Evolutionary conservation across 78 protist genomes (phyloP).

Genomic region (Dictyostelium firmibasis): DNA sequence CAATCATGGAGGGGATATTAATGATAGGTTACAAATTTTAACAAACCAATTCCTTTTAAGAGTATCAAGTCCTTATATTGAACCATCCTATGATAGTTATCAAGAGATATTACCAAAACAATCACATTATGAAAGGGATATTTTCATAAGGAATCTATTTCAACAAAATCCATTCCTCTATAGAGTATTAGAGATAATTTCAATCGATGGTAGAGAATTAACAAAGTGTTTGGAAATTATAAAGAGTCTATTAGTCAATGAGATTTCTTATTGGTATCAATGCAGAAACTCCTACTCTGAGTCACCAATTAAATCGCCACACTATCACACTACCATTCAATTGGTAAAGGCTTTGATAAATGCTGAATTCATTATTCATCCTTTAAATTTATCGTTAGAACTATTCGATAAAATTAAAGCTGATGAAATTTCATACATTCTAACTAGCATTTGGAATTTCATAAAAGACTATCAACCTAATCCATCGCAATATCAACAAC

Average conservation of each 20-base stretch:
- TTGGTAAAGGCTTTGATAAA: slow-evolving; percentile 20
- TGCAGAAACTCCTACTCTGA: background rate
- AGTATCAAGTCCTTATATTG: background rate
- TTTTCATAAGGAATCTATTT: slow-evolving; percentile 46
- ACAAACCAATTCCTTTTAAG: slow-evolving; percentile 11
- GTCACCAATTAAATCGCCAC: background rate
- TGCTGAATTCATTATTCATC: background rate
- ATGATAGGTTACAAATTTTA: background rate
- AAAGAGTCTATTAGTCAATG: slow-evolving; percentile 55
- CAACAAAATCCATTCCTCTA: slow-evolving; percentile 64
- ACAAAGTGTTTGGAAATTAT: slow-evolving; percentile 26
- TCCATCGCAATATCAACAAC: background rate
- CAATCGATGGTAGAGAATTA: slow-evolving; percentile 49
- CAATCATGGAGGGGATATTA: background rate
- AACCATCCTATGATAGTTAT: slow-evolving; percentile 57
- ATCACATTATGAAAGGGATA: slow-evolving; percentile 55
- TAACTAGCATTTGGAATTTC: slow-evolving; percentile 49
- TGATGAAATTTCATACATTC: slow-evolving; percentile 37
- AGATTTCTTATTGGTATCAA: slow-evolving; percentile 36
- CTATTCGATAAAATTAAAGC: slow-evolving; percentile 20
- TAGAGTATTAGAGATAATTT: slow-evolving; percentile 46
- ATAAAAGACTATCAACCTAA: slow-evolving; percentile 47
- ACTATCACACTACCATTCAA: slow-evolving; percentile 10
- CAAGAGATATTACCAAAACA: slow-evolving; percentile 68
- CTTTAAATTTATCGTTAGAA: slow-evolving; percentile 1